phyloP scores from a whole-genome alignment of 352 stramenopile genomes.

The Phytophthora constricta region DNA sequence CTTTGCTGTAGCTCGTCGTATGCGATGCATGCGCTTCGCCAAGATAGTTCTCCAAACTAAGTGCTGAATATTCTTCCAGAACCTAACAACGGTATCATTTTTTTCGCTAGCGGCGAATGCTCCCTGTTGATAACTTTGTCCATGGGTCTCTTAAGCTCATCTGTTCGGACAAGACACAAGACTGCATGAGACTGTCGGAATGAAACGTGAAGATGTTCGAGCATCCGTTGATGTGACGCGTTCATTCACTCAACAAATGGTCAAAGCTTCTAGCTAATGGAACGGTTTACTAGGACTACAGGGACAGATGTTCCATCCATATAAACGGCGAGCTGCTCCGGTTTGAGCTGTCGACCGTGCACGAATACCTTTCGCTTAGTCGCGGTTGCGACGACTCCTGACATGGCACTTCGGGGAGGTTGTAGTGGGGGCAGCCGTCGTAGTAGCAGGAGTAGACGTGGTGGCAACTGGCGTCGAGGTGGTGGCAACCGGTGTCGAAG shows the following conservation, averaged over 20 bases:
- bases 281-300: conserved; percentile 15
- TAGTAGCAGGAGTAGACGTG: conserved; percentile 1
- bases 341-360: not conserved
- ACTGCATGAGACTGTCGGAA: not conserved
- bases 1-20: not conserved
- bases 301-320: conserved; percentile 10
- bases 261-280: conserved; percentile 2
- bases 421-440: conserved; percentile 5
- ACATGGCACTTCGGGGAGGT: conserved; percentile 31
- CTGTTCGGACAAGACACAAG: too few species aligned
- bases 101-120: too few species aligned
- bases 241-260: not conserved
- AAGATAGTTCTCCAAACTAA: too few species aligned
- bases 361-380: conserved; percentile 9
- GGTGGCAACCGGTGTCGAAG: conserved; percentile 7
- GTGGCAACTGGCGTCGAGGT: not conserved
- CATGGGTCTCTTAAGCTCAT: too few species aligned
- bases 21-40: not conserved
- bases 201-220: not conserved
- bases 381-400: conserved; percentile 17
- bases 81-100: too few species aligned
- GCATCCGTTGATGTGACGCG: not conserved
- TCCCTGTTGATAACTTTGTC: too few species aligned
- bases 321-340: conserved; percentile 10
- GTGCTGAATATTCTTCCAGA: too few species aligned